Conservation (phyloP, 2,329 filamentous ascomycete species). For the Fusarium solani-melongenae region DNA sequence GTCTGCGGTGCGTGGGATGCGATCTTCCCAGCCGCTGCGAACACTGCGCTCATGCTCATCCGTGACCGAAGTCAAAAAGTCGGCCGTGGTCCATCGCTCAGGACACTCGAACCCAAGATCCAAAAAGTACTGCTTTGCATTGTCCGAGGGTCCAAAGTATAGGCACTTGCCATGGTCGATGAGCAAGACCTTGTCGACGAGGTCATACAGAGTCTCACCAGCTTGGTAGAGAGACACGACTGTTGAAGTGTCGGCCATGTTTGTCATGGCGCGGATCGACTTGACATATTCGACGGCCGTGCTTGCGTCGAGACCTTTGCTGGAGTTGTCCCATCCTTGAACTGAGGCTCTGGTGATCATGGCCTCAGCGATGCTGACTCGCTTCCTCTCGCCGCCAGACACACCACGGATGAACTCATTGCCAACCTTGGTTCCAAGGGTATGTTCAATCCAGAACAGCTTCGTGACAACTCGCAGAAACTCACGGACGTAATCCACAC, state of each 20-base stretch:
- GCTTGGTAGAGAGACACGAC: constrained; percentile 79
- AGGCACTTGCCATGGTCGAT: constrained; percentile 78
- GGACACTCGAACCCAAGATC: constrained; percentile 79
- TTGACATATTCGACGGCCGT: constrained; percentile 79
- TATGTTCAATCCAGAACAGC: constrained; percentile 78
- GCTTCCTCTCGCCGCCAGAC: constrained; percentile 75
- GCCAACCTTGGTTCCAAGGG: constrained; percentile 74
- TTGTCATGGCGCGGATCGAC: constrained; percentile 71
- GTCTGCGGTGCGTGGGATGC: constrained; percentile 74
- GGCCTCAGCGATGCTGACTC: constrained; percentile 79
- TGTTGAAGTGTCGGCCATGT: constrained; percentile 77
- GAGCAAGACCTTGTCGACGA: constrained; percentile 82
- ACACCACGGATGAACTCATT: constrained; percentile 74
- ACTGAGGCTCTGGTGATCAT: constrained; percentile 70
- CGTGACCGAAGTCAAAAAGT: constrained; percentile 83
- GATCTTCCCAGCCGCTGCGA: constrained; percentile 71
- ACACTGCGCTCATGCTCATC: constrained; percentile 79
- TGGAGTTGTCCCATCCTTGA: constrained; percentile 80
- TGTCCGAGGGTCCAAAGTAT: constrained; percentile 73
- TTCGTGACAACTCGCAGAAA: constrained; percentile 72
- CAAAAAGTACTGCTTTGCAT: constrained; percentile 76
- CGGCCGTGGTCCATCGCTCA: constrained; percentile 75
- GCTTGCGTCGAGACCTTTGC: constrained; percentile 76
- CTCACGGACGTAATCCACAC: constrained; percentile 64
- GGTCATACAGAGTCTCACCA: constrained; percentile 71